Evolutionary conservation across 139 green algal species (phyloP).

Genomic region (Mesotaenium endlicherianum): DNA sequence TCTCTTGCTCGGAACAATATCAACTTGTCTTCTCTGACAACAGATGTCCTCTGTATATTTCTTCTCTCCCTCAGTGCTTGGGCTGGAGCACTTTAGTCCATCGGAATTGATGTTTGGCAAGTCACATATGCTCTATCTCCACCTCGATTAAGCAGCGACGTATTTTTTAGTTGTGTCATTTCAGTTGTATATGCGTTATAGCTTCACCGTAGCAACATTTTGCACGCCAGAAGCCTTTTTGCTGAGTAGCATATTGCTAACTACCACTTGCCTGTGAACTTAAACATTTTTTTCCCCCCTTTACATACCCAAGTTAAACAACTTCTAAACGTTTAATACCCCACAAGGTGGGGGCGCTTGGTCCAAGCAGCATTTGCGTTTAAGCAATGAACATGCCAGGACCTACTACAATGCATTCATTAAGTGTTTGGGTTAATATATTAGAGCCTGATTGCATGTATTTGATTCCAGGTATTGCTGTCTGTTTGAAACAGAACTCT

Average conservation of each 20-base stretch:
- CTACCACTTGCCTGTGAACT: not conserved
- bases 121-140: not conserved
- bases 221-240: not conserved
- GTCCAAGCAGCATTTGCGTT: not conserved
- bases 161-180: not conserved
- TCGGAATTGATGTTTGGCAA: not conserved
- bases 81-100: not conserved
- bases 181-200: not conserved
- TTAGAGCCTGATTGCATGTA: too few species aligned
- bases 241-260: not conserved
- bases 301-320: not conserved
- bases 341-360: not conserved
- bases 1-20: too few species aligned
- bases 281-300: not conserved
- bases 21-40: too few species aligned
- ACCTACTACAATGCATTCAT: too few species aligned
- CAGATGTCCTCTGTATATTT: too few species aligned
- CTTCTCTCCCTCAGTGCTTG: too few species aligned
- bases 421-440: too few species aligned
- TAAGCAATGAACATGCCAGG: too few species aligned
- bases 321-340: not conserved
- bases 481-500: too few species aligned
- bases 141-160: not conserved
- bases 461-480: too few species aligned
- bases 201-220: not conserved